Base-by-base conservation (phyloP, 805 yeast genomes). In the Saturnispora silvae region DNA sequence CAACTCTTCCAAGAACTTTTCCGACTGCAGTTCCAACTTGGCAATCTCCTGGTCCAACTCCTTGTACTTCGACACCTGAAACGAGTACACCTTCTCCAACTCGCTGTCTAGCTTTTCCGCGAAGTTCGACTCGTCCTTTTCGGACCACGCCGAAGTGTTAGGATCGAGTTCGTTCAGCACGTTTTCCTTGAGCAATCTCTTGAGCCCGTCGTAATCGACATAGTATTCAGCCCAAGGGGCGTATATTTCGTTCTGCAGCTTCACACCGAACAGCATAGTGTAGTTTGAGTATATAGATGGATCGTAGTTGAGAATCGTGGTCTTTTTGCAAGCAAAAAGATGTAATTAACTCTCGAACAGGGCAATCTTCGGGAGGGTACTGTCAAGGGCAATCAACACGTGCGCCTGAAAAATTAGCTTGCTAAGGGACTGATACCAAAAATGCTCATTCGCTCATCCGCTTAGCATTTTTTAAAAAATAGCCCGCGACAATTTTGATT, bases 141-240 rank as follows among this genome's bases (percentile, higher is more conserved):
- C 89, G 4, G 74, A 57, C 85, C 89, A 82, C 42, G 59, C 54
- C 3, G 36, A 34, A 9, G 37, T 40, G 3, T 43, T 20, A 6
- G 41, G 37, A 28, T 46, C 46, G 28, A 50, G 40, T 16, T 39
- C 39, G 19, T 32, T 30, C n/a, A 52, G 34, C 13, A 76, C 72
- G 35, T 74, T 77, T 53, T 82, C 94, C 54, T 80, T 81, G 49
- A 82, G 59, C 23, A 79, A 60, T 47, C 70, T 74, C 58, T 81
- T 81, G 52, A 82, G 60, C 28, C 60, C 60, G 47, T 71, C 81
- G 54, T 82, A 82, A 52, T 72, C 64, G 42, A 82, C 68, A 53
- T 81, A 82, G 51, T 75, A 68, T 23, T 68, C 71, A 56, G 73
- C 80, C 98, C 98, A 89, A 2, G 96, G 95, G 32, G 76, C 75